Conservation (phyloP, 768 basidiomycete species). For the Kockovaella imperatae region DNA sequence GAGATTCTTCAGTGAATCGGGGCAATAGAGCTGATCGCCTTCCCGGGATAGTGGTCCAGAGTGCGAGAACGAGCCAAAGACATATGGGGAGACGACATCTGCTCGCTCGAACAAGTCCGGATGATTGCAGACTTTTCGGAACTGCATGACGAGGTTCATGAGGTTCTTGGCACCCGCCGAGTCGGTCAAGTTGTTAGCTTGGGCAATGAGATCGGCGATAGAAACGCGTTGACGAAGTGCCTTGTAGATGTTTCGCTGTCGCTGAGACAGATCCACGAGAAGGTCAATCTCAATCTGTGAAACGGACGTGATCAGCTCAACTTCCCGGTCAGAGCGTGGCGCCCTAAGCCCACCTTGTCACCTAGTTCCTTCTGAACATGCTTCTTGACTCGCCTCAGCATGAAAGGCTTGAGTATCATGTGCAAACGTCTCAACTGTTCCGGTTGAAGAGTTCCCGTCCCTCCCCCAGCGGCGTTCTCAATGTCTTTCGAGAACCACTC, state of each 20-base stretch:
- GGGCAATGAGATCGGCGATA: slow-evolving; percentile 83
- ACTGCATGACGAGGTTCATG: slow-evolving; percentile 99
- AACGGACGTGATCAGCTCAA: slow-evolving; percentile 3
- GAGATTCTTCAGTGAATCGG: slow-evolving; percentile 80
- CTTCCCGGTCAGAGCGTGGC: not conserved
- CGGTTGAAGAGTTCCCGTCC: slow-evolving; percentile 80
- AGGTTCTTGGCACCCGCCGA: slow-evolving; percentile 84
- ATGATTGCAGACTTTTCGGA: slow-evolving; percentile 98
- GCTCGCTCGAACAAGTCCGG: slow-evolving; percentile 96
- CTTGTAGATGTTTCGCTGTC: slow-evolving; percentile 83
- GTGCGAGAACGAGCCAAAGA: slow-evolving; percentile 73
- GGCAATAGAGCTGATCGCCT: slow-evolving; percentile 70
- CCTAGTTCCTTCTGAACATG: slow-evolving; percentile 99
- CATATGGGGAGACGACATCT: slow-evolving; percentile 86
- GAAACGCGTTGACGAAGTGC: slow-evolving; percentile 87
- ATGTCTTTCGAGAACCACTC: slow-evolving; percentile 99
- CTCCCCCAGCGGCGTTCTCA: slow-evolving; percentile 84
- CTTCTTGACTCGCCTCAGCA: slow-evolving; percentile 91
- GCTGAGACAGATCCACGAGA: slow-evolving; percentile 84
- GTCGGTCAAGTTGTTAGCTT: slow-evolving; percentile 74
- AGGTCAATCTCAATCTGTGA: slow-evolving; percentile 98
- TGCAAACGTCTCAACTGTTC: slow-evolving; percentile 89
- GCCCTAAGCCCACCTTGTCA: slow-evolving; percentile 64
- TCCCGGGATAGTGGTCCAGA: slow-evolving; percentile 78
- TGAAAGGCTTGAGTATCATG: slow-evolving; percentile 99